Base-by-base conservation (phyloP, 768 basidiomycete genomes). In the Pleurotus ostreatus region DNA sequence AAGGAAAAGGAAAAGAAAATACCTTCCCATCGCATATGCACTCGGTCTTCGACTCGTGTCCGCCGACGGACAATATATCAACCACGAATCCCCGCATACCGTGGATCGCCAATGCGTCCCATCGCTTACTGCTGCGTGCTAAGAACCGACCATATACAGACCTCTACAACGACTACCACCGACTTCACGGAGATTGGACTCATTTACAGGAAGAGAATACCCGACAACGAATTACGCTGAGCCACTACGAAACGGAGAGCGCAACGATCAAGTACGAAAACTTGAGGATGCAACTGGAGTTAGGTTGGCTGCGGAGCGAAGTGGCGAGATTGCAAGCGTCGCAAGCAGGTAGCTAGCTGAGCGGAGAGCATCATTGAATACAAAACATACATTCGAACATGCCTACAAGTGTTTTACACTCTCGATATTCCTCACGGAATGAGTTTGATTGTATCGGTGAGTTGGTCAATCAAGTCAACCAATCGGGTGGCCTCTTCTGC, bases 401-500 rank as follows among this genome's bases (percentile, higher is more conserved):
- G 30, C 30, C 30, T 34, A 34, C 30, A 34, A 34, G 30, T 34
- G 30, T 34, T 30, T 16, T 18, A 25, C 11, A 53, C 38, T 8
- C 39, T 18, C 34, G 4, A 5, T 41, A 34, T 13, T 15, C 15
- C 8, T 23, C 30, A 34, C 30, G 9, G 30, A 11, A 11, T 11
- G 30, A 18, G 51, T 41, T 53, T 37, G 39, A 53, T 53, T 8
- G 37, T 41, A 8, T 53, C 23, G 16, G 60, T 23, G 13, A 56
- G 40, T 8, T 5, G 46, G 41, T 55, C 25, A 23, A 82, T 66
- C 30, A 76, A 68, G 37, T 59, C 60, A 37, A 66, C 66, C 58
- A 84, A 65, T 55, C 80, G 71, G 25, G 61, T 60, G n/a, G 74
- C 71, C 63, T 85, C 84, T 57, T 73, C 61, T 55, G 73, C 60